These are phyloP conservation scores for Nicotiana sylvestris DNA, from an alignment of 257 asterid genomes.

Conservation along the genomic window DNA sequence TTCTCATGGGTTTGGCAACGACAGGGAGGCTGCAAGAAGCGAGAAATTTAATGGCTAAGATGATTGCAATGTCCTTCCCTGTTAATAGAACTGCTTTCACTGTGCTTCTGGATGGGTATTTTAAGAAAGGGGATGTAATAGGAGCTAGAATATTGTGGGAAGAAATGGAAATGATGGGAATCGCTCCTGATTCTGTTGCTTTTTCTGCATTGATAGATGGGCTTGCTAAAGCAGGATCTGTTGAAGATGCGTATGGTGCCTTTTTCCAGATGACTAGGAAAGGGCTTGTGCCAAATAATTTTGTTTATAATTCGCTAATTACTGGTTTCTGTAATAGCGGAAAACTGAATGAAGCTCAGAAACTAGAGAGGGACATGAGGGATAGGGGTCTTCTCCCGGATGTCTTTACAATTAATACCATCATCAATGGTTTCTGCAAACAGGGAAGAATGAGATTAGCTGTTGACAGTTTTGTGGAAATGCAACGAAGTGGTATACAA, in stretches of 20 bases:
- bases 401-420: constrained; percentile 64
- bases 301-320: constrained; percentile 73
- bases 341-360: constrained; percentile 50
- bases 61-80: constrained; percentile 64
- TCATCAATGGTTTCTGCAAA: constrained; percentile 75
- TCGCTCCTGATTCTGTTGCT: constrained; percentile 90
- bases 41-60: constrained; percentile 47
- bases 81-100: constrained; percentile 63
- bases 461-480: constrained; percentile 49
- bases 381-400: constrained; percentile 70
- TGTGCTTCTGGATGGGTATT: constrained; percentile 70
- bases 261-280: constrained; percentile 46
- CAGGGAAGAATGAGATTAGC: constrained; percentile 81
- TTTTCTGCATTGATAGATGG: constrained; percentile 83
- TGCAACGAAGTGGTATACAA: constrained; percentile 51
- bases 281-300: constrained; percentile 83
- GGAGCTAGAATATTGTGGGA: constrained; percentile 76
- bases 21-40: constrained; percentile 68
- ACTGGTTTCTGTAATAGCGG: constrained; percentile 68
- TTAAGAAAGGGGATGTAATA: constrained; percentile 57
- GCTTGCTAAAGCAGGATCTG: constrained; percentile 56
- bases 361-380: constrained; percentile 75
- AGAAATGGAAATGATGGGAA: constrained; percentile 61
- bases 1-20: constrained; percentile 63
- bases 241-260: constrained; percentile 54